phyloP scores from a whole-genome alignment of 2,329 filamentous ascomycete species.

The Coniosporium tulheliwenetii region DNA sequence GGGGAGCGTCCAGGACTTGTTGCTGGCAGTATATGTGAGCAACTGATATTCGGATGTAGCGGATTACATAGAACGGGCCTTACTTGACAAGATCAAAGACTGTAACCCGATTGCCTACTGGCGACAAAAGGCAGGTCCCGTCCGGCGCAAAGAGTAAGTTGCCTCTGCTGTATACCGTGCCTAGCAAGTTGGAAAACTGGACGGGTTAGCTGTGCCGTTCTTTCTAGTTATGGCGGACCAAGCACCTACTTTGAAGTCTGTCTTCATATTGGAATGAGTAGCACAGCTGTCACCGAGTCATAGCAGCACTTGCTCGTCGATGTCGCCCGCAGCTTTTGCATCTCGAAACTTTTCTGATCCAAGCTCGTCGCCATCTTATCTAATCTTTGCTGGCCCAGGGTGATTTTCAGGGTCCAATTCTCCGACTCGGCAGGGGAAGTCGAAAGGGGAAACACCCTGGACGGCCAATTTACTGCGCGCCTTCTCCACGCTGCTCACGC shows the following conservation, averaged over 20 bases:
- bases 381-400: background rate
- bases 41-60: background rate
- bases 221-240: background rate
- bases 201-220: constrained; percentile 10
- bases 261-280: constrained; percentile 59
- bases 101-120: constrained; percentile 88
- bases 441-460: too few species aligned
- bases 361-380: background rate
- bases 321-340: background rate
- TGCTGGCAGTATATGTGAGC: constrained; percentile 33
- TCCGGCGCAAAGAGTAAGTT: constrained; percentile 94
- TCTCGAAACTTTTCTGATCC: background rate
- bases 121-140: constrained; percentile 88
- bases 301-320: too few species aligned
- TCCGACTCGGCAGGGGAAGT: too few species aligned
- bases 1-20: constrained; percentile 73
- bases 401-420: too few species aligned
- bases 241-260: constrained; percentile 77
- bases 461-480: too few species aligned
- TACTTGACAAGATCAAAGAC: constrained; percentile 96
- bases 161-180: constrained; percentile 95
- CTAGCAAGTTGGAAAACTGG: constrained; percentile 94
- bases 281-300: too few species aligned
- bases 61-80: constrained; percentile 11
- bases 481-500: too few species aligned